Conservation (phyloP, 805 yeast genomes). For the Lachancea quebecensis region DNA sequence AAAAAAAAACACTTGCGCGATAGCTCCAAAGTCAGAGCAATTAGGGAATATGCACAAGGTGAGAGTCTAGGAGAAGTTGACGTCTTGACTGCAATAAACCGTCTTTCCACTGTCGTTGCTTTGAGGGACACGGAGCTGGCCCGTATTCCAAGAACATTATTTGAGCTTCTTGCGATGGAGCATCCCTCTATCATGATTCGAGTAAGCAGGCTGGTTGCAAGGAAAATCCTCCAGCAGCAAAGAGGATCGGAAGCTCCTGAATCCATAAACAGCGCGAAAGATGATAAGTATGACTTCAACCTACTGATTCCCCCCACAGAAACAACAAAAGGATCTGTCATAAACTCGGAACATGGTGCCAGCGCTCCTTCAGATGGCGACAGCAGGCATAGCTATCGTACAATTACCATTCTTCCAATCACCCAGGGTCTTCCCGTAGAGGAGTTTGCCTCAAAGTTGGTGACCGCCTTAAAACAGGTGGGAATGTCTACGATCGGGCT, state of each 20-base stretch:
- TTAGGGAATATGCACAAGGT: constrained; percentile 88
- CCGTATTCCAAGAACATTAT: constrained; percentile 81
- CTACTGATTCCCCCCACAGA: constrained; percentile 30
- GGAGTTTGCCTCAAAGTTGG: constrained; percentile 72
- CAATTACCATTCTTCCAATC: constrained; percentile 78
- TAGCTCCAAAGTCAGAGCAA: constrained; percentile 24
- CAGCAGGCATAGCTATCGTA: constrained; percentile 44
- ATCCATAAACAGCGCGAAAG: constrained; percentile 13
- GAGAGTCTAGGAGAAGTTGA: constrained; percentile 94
- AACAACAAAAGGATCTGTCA: constrained; percentile 13
- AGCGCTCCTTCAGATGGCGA: constrained; percentile 16
- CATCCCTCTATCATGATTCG: constrained; percentile 89
- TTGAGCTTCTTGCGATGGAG: constrained; percentile 74
- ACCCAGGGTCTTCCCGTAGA: constrained; percentile 76
- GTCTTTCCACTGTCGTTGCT: constrained; percentile 68
- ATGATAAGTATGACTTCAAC: constrained; percentile 24
- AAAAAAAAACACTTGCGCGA: constrained; percentile 8
- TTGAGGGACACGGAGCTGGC: constrained; percentile 92
- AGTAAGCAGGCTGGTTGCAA: constrained; percentile 81
- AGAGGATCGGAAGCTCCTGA: constrained; percentile 9
- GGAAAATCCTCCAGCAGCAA: constrained; percentile 31
- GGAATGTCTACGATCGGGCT: constrained; percentile 69
- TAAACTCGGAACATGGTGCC: constrained; percentile 6
- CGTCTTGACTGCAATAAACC: constrained; percentile 72
- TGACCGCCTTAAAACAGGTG: constrained; percentile 62